These are phyloP conservation scores for Boletus edulis DNA, from an alignment of 768 basidiomycete genomes.

Conservation along the genomic window DNA sequence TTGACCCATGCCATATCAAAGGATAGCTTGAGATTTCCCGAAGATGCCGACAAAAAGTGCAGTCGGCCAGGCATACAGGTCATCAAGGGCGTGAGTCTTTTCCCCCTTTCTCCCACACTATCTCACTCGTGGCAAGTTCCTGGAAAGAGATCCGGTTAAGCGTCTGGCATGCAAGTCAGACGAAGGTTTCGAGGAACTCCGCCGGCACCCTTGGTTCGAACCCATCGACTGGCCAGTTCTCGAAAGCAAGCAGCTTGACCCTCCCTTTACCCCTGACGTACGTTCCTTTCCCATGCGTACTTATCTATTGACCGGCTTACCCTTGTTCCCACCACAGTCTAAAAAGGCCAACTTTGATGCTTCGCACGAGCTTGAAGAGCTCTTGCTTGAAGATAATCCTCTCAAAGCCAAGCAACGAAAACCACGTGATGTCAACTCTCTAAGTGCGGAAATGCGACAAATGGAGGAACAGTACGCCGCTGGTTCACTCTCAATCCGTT, in stretches of 20 bases:
- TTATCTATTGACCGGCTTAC: not conserved
- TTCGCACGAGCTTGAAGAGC: conserved; percentile 95
- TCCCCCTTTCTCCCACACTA: conserved; percentile 10
- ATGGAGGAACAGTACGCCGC: conserved; percentile 95
- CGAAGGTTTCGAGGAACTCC: conserved; percentile 78
- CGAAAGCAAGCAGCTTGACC: conserved; percentile 66
- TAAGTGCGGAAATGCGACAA: conserved; percentile 90
- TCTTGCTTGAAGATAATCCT: conserved; percentile 94
- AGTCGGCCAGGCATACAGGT: conserved; percentile 75
- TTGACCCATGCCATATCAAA: conserved; percentile 90
- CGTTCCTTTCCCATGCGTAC: conserved; percentile 24
- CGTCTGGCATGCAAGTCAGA: conserved; percentile 83
- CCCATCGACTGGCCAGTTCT: conserved; percentile 88
- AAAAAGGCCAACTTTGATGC: conserved; percentile 99
- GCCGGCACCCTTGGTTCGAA: conserved; percentile 82
- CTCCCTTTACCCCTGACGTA: conserved; percentile 91
- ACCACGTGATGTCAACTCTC: conserved; percentile 74
- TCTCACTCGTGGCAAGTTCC: conserved; percentile 49
- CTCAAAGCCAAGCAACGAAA: conserved; percentile 93
- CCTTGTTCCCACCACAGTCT: conserved; percentile 50
- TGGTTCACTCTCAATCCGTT: not conserved
- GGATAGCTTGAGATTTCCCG: conserved; percentile 86
- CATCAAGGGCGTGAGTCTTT: conserved; percentile 68
- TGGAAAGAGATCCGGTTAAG: conserved; percentile 80
- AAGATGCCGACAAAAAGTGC: conserved; percentile 80